Evolutionary conservation across 1,284 basidiomycete species (phyloP).

Genomic region (Ganoderma leucocontextum): DNA sequence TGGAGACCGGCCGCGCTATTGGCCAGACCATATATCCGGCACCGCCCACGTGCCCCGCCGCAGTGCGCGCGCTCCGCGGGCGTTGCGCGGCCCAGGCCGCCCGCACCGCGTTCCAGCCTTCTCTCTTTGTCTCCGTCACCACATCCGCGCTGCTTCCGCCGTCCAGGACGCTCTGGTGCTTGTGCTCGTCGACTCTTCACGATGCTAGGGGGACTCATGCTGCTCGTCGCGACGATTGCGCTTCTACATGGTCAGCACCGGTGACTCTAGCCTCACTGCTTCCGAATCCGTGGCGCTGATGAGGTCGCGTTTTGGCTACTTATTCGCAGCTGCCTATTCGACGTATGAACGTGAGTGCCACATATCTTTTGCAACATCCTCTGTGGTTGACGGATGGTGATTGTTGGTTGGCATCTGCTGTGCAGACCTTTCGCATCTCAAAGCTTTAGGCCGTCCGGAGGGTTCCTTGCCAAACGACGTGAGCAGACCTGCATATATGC

Average conservation of each 20-base stretch:
- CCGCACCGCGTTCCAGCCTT: neutral
- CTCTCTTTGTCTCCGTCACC: neutral
- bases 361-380: neutral
- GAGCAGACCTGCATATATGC: slow-evolving; percentile 34
- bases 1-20: slow-evolving; percentile 27
- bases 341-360: slow-evolving; percentile 69
- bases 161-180: neutral
- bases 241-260: slow-evolving; percentile 42
- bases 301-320: slow-evolving; percentile 15
- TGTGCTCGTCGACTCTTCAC: neutral
- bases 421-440: slow-evolving; percentile 75
- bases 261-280: neutral
- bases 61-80: slow-evolving; percentile 4
- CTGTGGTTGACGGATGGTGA: slow-evolving; percentile 13
- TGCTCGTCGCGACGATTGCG: slow-evolving; percentile 38
- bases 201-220: slow-evolving; percentile 41
- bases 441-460: slow-evolving; percentile 75
- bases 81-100: slow-evolving; percentile 3
- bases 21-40: slow-evolving; percentile 30
- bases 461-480: slow-evolving; percentile 72
- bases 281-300: slow-evolving; percentile 13
- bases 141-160: slow-evolving; percentile 8
- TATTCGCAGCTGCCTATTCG: slow-evolving; percentile 55
- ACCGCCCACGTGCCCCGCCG: slow-evolving; percentile 26
- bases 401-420: slow-evolving; percentile 18